phyloP scores from a whole-genome alignment of 2,329 filamentous ascomycete species.

The Gyromitra esculenta region DNA sequence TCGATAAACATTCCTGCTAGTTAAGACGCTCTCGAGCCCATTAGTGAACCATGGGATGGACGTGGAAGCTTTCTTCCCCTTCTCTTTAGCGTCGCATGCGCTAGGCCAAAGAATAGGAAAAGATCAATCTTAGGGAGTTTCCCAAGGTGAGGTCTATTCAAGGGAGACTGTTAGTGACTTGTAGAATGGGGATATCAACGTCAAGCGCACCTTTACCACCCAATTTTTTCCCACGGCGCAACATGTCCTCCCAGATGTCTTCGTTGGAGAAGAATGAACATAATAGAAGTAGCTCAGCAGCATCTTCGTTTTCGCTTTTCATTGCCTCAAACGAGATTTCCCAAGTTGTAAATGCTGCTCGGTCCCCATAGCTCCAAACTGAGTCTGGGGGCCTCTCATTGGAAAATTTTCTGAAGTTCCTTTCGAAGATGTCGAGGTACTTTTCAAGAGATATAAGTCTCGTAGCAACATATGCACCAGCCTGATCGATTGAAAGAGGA shows the following conservation, averaged over 20 bases:
- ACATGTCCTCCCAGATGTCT: conserved; percentile 52
- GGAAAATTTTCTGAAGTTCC: conserved; percentile 21
- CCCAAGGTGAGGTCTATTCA: conserved; percentile 42
- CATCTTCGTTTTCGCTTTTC: conserved; percentile 22
- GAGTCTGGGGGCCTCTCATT: conserved; percentile 5
- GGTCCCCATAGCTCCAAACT: conserved; percentile 2
- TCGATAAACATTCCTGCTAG: conserved; percentile 63
- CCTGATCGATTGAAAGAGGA: conserved; percentile 45
- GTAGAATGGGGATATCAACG: not conserved
- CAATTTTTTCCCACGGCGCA: conserved; percentile 19
- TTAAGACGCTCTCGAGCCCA: conserved; percentile 57
- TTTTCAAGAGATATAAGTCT: conserved; percentile 18
- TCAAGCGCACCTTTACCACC: conserved; percentile 15
- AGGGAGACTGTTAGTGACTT: conserved; percentile 14
- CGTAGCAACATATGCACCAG: conserved; percentile 39
- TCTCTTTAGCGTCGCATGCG: conserved; percentile 35
- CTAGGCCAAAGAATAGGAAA: conserved; percentile 43
- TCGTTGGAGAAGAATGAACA: conserved; percentile 54
- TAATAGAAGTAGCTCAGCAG: conserved; percentile 43
- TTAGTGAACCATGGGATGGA: conserved; percentile 16
- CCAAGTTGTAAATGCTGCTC: conserved; percentile 40
- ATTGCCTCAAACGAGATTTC: conserved; percentile 43
- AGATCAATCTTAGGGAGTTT: conserved; percentile 54
- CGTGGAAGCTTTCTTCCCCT: conserved; percentile 21
- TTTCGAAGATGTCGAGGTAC: conserved; percentile 37